Percentiles rank a stretch among this genome's conserved stretches.
Conservation (phyloP, 2,329 filamentous ascomycete genomes). For the Neofusicoccum cordaticola region DNA sequence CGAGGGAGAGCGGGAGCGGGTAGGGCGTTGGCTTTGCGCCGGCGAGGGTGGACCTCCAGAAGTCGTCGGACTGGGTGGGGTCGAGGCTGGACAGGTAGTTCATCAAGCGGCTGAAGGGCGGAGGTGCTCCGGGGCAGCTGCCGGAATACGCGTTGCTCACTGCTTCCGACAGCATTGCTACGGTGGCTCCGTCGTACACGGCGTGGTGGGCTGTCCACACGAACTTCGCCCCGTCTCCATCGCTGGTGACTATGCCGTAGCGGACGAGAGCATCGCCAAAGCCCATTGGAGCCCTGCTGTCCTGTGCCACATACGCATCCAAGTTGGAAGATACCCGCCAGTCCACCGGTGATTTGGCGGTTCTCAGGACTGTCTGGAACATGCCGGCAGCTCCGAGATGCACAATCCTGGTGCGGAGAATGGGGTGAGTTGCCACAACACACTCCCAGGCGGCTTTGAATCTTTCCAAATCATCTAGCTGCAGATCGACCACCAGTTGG, state of each 20-base stretch:
- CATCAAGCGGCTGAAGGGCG: constrained; percentile 47
- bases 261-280: constrained; percentile 39
- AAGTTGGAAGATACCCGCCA: constrained; percentile 19
- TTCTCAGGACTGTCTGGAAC: neutral
- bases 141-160: constrained; percentile 26
- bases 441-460: constrained; percentile 37
- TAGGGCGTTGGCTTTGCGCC: constrained; percentile 45
- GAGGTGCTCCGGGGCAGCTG: constrained; percentile 19
- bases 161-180: constrained; percentile 33
- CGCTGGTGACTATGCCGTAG: constrained; percentile 33
- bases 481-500: constrained; percentile 34
- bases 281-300: constrained; percentile 35
- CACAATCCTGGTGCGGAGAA: constrained; percentile 28
- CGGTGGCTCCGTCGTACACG: constrained; percentile 36
- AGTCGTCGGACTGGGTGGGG: constrained; percentile 40
- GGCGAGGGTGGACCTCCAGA: constrained; percentile 45
- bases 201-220: constrained; percentile 56
- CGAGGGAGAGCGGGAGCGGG: constrained; percentile 38
- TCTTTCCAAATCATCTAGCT: constrained; percentile 28
- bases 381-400: constrained; percentile 18
- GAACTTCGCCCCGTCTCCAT: constrained; percentile 35
- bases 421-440: constrained; percentile 28
- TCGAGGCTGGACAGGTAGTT: constrained; percentile 46
- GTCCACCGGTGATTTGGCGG: neutral
- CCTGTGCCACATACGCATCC: constrained; percentile 32